Evolutionary conservation across 495 filamentous ascomycete genomes (phyloP).

Genomic region (Lepraria neglecta): DNA sequence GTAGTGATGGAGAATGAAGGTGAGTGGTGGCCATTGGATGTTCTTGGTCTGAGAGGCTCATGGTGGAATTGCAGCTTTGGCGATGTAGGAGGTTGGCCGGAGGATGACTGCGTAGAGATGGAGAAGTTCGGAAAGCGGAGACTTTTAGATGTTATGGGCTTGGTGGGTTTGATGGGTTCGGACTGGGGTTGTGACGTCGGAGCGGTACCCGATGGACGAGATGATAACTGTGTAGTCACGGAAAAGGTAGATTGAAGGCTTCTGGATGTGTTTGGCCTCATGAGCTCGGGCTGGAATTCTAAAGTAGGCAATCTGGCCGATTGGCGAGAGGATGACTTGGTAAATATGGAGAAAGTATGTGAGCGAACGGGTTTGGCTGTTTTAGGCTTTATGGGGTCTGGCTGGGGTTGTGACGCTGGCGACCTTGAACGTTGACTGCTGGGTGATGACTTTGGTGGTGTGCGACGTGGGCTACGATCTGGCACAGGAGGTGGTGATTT

Average conservation of each 20-base stretch:
- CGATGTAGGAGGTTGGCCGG: not conserved
- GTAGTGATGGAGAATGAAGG: constrained; percentile 1
- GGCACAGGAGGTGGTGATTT: constrained; percentile 1
- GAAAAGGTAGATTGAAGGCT: too few species aligned
- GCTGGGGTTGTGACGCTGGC: not conserved
- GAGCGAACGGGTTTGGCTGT: not conserved
- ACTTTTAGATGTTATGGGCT: not conserved
- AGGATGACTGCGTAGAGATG: not conserved
- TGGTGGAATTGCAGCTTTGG: not conserved
- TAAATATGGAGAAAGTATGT: constrained; percentile 5
- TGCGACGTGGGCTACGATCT: constrained; percentile 5
- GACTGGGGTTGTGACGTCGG: too few species aligned
- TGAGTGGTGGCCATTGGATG: not conserved
- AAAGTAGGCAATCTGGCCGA: not conserved
- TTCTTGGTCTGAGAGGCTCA: not conserved
- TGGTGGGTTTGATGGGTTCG: too few species aligned
- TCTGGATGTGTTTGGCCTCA: not conserved
- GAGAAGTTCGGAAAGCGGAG: constrained; percentile 2
- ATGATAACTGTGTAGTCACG: too few species aligned
- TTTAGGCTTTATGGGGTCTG: not conserved
- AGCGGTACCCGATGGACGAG: too few species aligned
- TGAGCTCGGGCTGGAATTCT: not conserved
- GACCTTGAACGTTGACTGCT: constrained; percentile 5
- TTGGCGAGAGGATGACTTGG: not conserved
- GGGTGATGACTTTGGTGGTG: not conserved